Evolutionary conservation across 352 stramenopile genomes (phyloP), one percentile per base, ranked within the genome.

Genomic region (Phytopythium vexans): DNA sequence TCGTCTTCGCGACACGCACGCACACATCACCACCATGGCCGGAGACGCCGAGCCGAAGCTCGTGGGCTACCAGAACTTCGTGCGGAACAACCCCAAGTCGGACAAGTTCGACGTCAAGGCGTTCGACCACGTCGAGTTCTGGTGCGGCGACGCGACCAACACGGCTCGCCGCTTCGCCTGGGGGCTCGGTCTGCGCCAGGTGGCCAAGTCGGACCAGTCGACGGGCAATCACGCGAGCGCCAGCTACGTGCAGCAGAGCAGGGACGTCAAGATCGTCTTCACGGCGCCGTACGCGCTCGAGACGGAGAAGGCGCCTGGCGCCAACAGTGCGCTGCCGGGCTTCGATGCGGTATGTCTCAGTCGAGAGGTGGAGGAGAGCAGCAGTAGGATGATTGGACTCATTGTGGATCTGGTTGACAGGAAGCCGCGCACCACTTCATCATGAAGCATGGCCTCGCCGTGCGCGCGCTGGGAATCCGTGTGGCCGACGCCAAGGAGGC

Each of bases 111-210:
- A 86, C 41, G 67, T 90, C 56, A 72, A 80, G 42, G 76, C 79
- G 56, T 95, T 95, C 65, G 77, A 95, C 64, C 83, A 93, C 74
- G 60, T 95, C 48, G 85, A 93, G 59, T 93, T 95, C 61, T 95
- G 82, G 73, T 85, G 77, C 54, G 60, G 57, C 52, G 85, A 95
- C 53, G 85, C 85, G 37, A 93, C 82, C 36, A 93, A 91, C 66
- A 66, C 52, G 40, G 86, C 64, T 15, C 74, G 75, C 45, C 82
- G 89, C 51, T 97, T 97, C 66, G 56, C 64, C 11, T 95, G 73
- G 78, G 88, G 77, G 7, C 75, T 97, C 38, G 89, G 89, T 42
- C 88, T 97, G 71, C 68, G 74, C 38, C 65, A 85, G 37, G 75
- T 92, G 15, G 85, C 61, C 62, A 93, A 95, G 70, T 89, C 81